These are phyloP conservation scores for Melaleuca quinquenervia DNA, from an alignment of 345 rosid genomes.

Conservation along the genomic window DNA sequence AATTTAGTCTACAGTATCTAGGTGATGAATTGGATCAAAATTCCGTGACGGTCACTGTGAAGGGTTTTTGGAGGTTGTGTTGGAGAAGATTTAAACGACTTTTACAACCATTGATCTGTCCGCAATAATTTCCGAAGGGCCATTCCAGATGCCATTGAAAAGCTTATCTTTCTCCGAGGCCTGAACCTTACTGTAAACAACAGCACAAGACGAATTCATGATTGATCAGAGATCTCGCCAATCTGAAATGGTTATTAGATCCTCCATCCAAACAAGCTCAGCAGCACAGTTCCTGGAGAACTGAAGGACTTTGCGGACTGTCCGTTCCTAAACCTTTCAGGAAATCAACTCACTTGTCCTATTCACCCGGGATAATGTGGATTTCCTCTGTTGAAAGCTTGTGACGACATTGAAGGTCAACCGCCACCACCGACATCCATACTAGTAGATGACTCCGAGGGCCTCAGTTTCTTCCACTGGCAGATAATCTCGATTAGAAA, in stretches of 20 bases:
- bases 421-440: neutral
- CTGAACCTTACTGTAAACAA: conserved; percentile 15
- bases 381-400: neutral
- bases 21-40: neutral
- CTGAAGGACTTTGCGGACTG: neutral
- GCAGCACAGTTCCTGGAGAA: conserved; percentile 3
- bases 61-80: neutral
- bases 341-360: neutral
- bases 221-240: neutral
- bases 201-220: neutral
- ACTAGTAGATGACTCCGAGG: neutral
- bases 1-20: neutral
- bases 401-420: neutral
- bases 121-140: conserved; percentile 9
- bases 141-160: conserved; percentile 7
- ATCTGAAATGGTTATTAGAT: neutral
- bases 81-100: neutral
- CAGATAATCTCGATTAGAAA: neutral
- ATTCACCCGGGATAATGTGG: conserved; percentile 15
- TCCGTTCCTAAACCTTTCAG: neutral
- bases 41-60: neutral
- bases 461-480: too few relatives aligned
- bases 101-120: conserved; percentile 9
- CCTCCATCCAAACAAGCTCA: conserved; percentile 3
- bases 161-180: conserved; percentile 1